A percentile compares a stretch with the other conserved stretches of the same genome.
Conservation (phyloP, 208 protist genomes). For the Leishmania lainsoni region DNA sequence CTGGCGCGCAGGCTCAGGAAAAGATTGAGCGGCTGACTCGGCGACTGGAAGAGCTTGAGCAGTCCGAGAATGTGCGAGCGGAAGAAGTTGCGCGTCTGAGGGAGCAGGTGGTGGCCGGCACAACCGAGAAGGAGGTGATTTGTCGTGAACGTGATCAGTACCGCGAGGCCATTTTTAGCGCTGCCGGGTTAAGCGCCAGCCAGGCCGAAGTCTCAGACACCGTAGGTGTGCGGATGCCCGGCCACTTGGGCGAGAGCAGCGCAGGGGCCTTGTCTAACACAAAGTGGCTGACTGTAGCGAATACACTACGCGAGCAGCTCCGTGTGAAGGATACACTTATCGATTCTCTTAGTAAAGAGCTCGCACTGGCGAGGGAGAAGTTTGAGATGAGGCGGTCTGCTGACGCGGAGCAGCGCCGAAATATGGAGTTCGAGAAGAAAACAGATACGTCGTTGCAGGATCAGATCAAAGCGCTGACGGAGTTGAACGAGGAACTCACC, state of each 20-base stretch:
- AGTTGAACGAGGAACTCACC: slow-evolving; percentile 63
- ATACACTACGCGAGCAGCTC: slow-evolving; percentile 77
- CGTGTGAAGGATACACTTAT: slow-evolving; percentile 74
- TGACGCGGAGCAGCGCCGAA: slow-evolving; percentile 17
- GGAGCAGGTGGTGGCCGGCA: slow-evolving; percentile 58
- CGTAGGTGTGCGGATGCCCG: slow-evolving; percentile 1
- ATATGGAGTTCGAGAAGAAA: slow-evolving; percentile 15
- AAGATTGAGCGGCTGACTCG: slow-evolving; percentile 44
- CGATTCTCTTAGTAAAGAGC: slow-evolving; percentile 49
- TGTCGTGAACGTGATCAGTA: slow-evolving; percentile 80
- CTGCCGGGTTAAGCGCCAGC: slow-evolving; percentile 18
- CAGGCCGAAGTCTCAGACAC: neutral
- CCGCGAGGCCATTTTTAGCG: slow-evolving; percentile 72
- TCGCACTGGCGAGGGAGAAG: slow-evolving; percentile 51
- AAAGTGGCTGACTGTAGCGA: slow-evolving; percentile 51
- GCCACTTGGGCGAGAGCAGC: slow-evolving; percentile 11
- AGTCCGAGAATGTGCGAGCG: slow-evolving; percentile 57
- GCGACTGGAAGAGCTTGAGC: slow-evolving; percentile 68
- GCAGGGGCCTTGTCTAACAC: slow-evolving; percentile 24
- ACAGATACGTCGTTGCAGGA: slow-evolving; percentile 18
- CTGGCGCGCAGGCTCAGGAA: slow-evolving; percentile 26
- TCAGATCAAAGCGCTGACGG: slow-evolving; percentile 37
- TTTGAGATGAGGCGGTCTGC: slow-evolving; percentile 35
- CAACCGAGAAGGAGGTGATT: slow-evolving; percentile 61
- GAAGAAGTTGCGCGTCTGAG: slow-evolving; percentile 49